A percentile compares a stretch with the other conserved stretches of the same genome.
Conservation (phyloP, 176 grass and related monocot species). For the Coix lacrymajobi region DNA sequence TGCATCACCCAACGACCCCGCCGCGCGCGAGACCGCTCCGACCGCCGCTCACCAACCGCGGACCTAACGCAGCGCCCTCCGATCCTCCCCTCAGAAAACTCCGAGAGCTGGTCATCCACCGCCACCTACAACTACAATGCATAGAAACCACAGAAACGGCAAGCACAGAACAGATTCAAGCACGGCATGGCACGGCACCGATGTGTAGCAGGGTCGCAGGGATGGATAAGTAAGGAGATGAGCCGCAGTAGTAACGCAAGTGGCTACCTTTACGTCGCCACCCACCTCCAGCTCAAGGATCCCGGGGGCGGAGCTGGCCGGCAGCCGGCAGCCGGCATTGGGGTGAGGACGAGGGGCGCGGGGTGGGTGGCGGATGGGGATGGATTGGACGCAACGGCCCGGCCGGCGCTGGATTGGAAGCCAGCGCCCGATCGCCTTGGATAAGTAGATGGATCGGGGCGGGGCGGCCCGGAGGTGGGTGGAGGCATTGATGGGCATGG, state of each 20-base stretch:
- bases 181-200: background rate
- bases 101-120: conserved; percentile 43
- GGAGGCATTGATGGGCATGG: conserved; percentile 39
- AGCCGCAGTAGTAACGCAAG: background rate
- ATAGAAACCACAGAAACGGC: conserved; percentile 15
- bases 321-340: conserved; percentile 29
- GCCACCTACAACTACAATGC: conserved; percentile 22
- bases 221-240: conserved; percentile 11
- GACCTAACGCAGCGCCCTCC: background rate
- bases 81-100: background rate
- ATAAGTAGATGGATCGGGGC: conserved; percentile 1
- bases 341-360: background rate
- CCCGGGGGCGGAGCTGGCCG: conserved; percentile 11
- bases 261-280: conserved; percentile 7
- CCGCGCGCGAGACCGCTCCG: conserved; percentile 13
- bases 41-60: conserved; percentile 40
- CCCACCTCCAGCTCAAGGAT: conserved; percentile 47
- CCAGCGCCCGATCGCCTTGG: background rate
- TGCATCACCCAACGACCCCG: conserved; percentile 22
- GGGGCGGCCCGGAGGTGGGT: conserved; percentile 21
- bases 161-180: background rate
- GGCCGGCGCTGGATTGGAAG: background rate
- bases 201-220: background rate
- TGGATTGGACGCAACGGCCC: background rate
- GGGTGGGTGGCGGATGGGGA: conserved; percentile 14